Evolutionary conservation across 179 eudicot species (phyloP), one percentile per base, ranked within the genome.

Genomic region (Silene noctiflora): DNA sequence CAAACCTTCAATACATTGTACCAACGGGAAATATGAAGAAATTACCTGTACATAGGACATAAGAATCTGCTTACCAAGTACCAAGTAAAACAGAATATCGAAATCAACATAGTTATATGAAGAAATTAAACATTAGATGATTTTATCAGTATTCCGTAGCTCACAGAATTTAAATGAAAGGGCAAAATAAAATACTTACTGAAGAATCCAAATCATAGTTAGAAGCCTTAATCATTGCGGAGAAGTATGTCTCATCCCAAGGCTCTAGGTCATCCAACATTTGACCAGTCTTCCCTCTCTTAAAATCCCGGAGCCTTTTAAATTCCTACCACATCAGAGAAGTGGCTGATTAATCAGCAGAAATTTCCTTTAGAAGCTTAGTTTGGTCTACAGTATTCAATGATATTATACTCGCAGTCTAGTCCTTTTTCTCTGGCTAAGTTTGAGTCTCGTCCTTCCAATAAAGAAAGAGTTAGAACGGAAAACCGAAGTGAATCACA

Each of bases 171-270:
- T 42, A 74, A 72, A 65, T 21, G 27, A 44, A 67, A 61, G 19
- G 55, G 16, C 48, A 62, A 74, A 48, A 59, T 46, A 58, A 69
- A 66, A 83, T 24, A 27, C 91, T 84, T 83, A 94, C 98, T 27
- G 89, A 81, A 76, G 90, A 82, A 83, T 94, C 90, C 85, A 92
- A 84, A 80, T 85, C 82, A 71, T 84, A 86, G 68, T 79, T 81
- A 58, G 91, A 86, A 71, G 93, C 85, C 84, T 89, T 94, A 88
- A 94, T 88, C 89, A 86, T 78, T 59, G 93, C 83, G 21, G 97
- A 87, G 80, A 79, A 91, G 82, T 94, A 91, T 55, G 91, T 82
- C 83, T 94, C 98, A 69, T 94, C 98, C 98, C 98, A 94, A 24
- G 98, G 95, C 82, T 94, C 97, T 73, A 94, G 79, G 62, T 87